Evolutionary conservation across 2,329 filamentous ascomycete genomes (phyloP), one percentile per base, ranked within the genome.

Genomic region (Tympanopsis confertula): DNA sequence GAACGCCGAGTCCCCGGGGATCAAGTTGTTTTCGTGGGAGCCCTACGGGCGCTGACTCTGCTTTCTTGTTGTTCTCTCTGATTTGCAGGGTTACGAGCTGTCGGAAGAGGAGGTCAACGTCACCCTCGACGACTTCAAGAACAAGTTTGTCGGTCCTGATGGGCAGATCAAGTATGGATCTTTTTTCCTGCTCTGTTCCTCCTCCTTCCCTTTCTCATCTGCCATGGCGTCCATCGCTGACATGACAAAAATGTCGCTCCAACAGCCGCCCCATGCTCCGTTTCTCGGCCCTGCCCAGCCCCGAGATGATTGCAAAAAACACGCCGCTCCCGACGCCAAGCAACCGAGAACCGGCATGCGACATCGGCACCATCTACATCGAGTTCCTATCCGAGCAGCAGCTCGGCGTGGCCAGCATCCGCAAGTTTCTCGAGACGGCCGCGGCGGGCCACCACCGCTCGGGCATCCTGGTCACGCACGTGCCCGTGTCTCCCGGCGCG

Each of bases 331-430:
- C 80, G 17, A 84, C 80, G 43, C 65, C 74, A 46, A 64, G 66
- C 47, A 80, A 85, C 56, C 82, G 82, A 33, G 70, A 82, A 51
- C 84, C 82, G 28, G 65, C 67, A 37, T 69, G 82, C 38, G 78
- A 86, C 51, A 84, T 87, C 57, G 91, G 91, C 54, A 84, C 78
- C 39, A 82, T 96, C 65, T 94, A 85, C 74, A 74, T 96, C 51
- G 87, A 96, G 63, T 98, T 98, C 68, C 82, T 85, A 54, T 65
- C 73, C 46, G 85, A 93, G 47, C 66, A 78, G 44, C 75, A 72
- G 40, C 81, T 96, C 42, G 91, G 91, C 48, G 85, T 94, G 54
- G 86, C 86, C 63, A 86, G 94, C 58, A 84, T 96, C 61, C 87
- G 89, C 59, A 70, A 74, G 41, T 98, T 95, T 61, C 86, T 87